Base-by-base conservation (phyloP, 208 protist genomes). In the Trichomonas tenax region DNA sequence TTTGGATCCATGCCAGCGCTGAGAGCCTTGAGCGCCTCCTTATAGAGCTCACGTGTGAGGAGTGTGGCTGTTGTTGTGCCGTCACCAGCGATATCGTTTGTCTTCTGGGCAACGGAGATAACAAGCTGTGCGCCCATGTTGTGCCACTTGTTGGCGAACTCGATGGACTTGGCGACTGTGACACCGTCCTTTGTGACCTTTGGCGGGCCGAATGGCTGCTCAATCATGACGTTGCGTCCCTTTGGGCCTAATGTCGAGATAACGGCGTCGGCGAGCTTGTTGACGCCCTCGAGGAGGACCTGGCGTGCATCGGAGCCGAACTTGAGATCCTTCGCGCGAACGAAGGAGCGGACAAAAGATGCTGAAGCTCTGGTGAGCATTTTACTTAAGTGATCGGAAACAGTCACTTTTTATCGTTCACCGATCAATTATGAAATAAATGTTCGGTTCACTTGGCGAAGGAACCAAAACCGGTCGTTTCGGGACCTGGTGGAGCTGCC, bases 141-240 rank as follows among this genome's bases (percentile, higher is more conserved):
- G 97, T 99, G 98, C 96, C 98, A 99, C 96, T 98, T 98, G 97
- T 99, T 98, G 96, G 98, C 97, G 97, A 99, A 99, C 97, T 99
- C 99, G 97, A 99, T 99, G 96, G 98, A 97, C 98, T 99, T 99
- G 45, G 99, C 99, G 0, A 99, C 99, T n/a, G 99, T 99, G n/a
- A 99, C 99, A 97, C 99, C 99, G 96, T 99, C 99, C 98, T 99
- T 99, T 81, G 99, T 99, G 97, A 99, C 99, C 96, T 99, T 99
- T 44, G 99, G 99, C 51, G 98, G 96, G 46, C 99, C 98, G 97
- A 99, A 99, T 45, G 98, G 97, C 98, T 99, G 99, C 96, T 99
- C 99, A 11, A 99, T 98, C 41, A 99, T 88, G 34, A 96, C 97
- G 82, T 97, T 97, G 48, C 97, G 49, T 46, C 98, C 98, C 96